Evolutionary conservation across 495 filamentous ascomycete species (phyloP).

Genomic region (Venustampulla echinocandica): DNA sequence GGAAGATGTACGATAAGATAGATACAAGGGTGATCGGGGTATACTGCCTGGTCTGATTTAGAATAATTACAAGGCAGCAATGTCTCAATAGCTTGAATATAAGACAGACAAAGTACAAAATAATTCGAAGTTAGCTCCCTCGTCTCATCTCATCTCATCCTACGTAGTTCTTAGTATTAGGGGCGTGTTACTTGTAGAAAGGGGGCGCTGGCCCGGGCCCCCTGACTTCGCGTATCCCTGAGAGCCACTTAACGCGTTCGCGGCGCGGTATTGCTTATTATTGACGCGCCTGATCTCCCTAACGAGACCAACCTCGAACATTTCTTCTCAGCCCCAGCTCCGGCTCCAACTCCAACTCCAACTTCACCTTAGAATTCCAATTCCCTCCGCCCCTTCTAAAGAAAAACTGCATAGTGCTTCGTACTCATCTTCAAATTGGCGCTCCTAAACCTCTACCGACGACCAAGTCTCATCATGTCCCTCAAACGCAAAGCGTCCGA

Average conservation of each 20-base stretch:
- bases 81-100: not conserved
- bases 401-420: too few relatives aligned
- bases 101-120: too few relatives aligned
- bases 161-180: too few relatives aligned
- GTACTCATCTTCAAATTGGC: conserved; percentile 17
- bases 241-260: conserved; percentile 9
- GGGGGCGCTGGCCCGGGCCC: not conserved
- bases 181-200: too few relatives aligned
- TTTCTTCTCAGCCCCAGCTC: conserved; percentile 1
- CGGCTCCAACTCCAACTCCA: not conserved
- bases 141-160: not conserved
- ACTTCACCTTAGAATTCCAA: not conserved
- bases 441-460: conserved; percentile 10
- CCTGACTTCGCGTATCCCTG: conserved; percentile 17
- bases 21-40: not conserved
- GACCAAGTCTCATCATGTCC: conserved; percentile 29
- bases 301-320: not conserved
- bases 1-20: not conserved
- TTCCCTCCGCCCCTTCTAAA: not conserved
- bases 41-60: not conserved
- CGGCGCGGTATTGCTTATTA: conserved; percentile 6
- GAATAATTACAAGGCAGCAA: not conserved
- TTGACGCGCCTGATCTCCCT: not conserved
- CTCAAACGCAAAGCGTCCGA: conserved; percentile 60
- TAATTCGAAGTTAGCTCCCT: too few relatives aligned